Conservation (phyloP, 768 basidiomycete genomes). For the Trametes punicea region DNA sequence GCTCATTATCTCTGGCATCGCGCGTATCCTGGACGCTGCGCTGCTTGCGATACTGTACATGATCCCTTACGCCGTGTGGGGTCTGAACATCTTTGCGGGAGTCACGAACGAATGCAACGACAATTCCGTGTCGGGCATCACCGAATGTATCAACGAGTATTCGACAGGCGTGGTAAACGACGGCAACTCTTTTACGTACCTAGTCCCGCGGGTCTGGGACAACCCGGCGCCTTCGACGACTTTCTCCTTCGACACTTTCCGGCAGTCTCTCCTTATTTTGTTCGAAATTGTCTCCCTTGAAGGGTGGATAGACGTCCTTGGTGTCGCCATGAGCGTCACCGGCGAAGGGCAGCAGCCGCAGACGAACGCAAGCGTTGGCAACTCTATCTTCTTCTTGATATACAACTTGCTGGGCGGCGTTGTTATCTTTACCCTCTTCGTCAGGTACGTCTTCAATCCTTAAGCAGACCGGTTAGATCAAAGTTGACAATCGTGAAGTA, state of each 20-base stretch:
- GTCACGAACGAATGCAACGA: conserved; percentile 87
- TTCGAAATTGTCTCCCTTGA: conserved; percentile 96
- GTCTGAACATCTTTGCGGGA: conserved; percentile 88
- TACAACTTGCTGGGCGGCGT: conserved; percentile 91
- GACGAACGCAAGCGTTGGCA: conserved; percentile 69
- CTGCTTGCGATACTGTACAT: conserved; percentile 87
- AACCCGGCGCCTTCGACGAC: conserved; percentile 79
- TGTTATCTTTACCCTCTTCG: conserved; percentile 85
- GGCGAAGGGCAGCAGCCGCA: conserved; percentile 67
- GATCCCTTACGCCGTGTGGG: conserved; percentile 93
- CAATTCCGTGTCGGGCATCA: conserved; percentile 44
- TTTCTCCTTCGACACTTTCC: conserved; percentile 90
- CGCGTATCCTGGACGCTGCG: conserved; percentile 85
- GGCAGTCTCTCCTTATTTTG: conserved; percentile 79
- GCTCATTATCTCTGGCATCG: conserved; percentile 81
- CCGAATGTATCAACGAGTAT: conserved; percentile 75
- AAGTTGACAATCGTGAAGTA: conserved; percentile 45
- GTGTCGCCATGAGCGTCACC: conserved; percentile 71
- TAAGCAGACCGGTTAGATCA: neutral
- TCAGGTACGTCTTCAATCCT: conserved; percentile 55
- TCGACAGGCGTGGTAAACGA: conserved; percentile 48
- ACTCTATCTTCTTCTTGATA: conserved; percentile 87
- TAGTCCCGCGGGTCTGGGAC: conserved; percentile 84
- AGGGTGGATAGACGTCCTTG: conserved; percentile 96
- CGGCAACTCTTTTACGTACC: conserved; percentile 60